phyloP scores from a whole-genome alignment of 2,329 filamentous ascomycete species.

The Pyrenophora seminiperda region DNA sequence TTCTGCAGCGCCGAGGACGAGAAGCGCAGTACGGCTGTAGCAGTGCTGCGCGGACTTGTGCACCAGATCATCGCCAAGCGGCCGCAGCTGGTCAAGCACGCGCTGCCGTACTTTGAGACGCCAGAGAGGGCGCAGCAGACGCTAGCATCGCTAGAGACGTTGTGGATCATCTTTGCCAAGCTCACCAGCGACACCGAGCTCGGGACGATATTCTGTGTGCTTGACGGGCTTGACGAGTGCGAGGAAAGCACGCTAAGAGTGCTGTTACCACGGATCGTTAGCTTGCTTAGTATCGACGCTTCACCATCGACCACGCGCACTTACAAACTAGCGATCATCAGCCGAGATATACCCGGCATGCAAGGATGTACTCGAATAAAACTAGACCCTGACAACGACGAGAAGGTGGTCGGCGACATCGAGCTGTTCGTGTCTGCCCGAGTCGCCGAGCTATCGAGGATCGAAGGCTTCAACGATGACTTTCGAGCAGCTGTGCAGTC shows the following conservation, averaged over 20 bases:
- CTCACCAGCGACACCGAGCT: conserved; percentile 18
- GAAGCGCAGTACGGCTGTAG: conserved; percentile 28
- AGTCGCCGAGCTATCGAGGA: conserved; percentile 26
- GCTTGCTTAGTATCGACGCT: background rate
- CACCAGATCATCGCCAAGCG: conserved; percentile 16
- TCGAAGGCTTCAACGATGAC: conserved; percentile 10
- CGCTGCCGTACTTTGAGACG: conserved; percentile 17
- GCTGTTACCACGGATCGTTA: conserved; percentile 20
- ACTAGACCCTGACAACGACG: conserved; percentile 32
- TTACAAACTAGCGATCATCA: background rate
- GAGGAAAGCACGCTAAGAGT: background rate
- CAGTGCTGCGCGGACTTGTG: conserved; percentile 30
- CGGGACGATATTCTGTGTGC: conserved; percentile 26
- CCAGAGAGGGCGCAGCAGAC: no score
- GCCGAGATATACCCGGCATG: conserved; percentile 4
- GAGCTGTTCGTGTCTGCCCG: conserved; percentile 29
- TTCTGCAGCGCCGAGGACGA: conserved; percentile 35
- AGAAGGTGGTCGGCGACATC: conserved; percentile 28
- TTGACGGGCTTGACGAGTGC: conserved; percentile 30
- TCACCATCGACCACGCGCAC: background rate
- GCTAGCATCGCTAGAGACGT: conserved; percentile 19
- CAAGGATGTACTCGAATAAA: conserved; percentile 13
- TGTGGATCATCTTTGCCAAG: conserved; percentile 27
- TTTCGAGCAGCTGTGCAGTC: conserved; percentile 17
- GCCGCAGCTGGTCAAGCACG: conserved; percentile 22